Base-by-base conservation (phyloP, 2,329 filamentous ascomycete genomes). In the Westerdykella aurantiaca region DNA sequence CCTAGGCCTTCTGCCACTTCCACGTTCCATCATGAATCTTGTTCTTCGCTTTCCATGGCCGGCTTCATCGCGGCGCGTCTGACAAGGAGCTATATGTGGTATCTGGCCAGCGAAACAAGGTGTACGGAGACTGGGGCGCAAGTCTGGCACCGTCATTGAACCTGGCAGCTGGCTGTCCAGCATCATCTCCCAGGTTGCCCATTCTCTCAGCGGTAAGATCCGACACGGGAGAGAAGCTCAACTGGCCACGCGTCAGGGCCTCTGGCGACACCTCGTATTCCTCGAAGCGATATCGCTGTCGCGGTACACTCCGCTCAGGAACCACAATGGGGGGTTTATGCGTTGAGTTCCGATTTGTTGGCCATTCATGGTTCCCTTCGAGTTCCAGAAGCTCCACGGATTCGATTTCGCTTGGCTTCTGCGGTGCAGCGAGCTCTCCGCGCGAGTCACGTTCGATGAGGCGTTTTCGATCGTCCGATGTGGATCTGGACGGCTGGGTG, bases 361-460 rank as follows among this genome's bases (percentile, higher is more conserved):
- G n/a, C 23, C 37, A 39, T 40, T 34, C 25, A 10, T 25, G 16
- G 37, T 48, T 45, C 5, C 42, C 51, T 11, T 50, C 45, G 16
- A 54, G 37, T 40, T 54, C 51, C 17, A 47, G 45, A 4, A 54
- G 37, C 34, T 49, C 49, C 10, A 48, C 39, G 6, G 45, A 40
- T 21, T 22, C 31, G 35, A 52, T 21, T 16, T 52, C 50, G 11
- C 21, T 41, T 6, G 47, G 50, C 23, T 41, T 46, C 11, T 31
- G 17, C 10, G 33, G 34, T 9, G 37, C 31, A 4, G 39, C 34
- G 16, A 52, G 41, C 21, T 52, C 50, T 11, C 33, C 33, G 33
- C n/a, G 42, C 39, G 18, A 18, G 21, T 13, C 42, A 43, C 18
- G 4, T 13, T 9, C 18, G 21, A 39, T 42, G 21, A 47, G 29